Evolutionary conservation across 1,284 basidiomycete species (phyloP).

Genomic region (Ustanciosporium gigantosporum): DNA sequence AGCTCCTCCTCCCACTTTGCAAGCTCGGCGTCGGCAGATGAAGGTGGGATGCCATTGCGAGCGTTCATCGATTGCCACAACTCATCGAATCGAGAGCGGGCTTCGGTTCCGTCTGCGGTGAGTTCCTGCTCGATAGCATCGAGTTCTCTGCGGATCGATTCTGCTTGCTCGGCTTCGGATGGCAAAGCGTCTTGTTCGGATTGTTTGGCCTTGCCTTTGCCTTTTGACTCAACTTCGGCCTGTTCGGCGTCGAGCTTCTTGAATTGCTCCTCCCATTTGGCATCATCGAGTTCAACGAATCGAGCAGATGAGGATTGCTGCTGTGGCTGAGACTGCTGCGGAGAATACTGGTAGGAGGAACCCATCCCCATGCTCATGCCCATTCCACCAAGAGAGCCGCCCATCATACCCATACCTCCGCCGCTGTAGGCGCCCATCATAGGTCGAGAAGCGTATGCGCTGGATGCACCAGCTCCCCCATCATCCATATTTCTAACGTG

Average conservation of each 20-base stretch:
- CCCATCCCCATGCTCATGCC: constrained; percentile 33
- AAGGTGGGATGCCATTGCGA: constrained; percentile 29
- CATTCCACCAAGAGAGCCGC: constrained; percentile 10
- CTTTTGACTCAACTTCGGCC: constrained; percentile 44
- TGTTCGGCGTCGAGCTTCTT: constrained; percentile 51
- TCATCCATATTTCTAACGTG: too few species aligned
- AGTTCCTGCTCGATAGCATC: constrained; percentile 53
- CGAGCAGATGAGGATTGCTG: constrained; percentile 11
- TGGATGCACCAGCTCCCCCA: neutral
- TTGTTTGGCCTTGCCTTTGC: constrained; percentile 48
- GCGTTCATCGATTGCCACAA: constrained; percentile 58
- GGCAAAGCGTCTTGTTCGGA: constrained; percentile 23
- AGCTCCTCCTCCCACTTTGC: constrained; percentile 72
- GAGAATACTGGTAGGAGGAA: constrained; percentile 3
- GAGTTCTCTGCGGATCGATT: constrained; percentile 44
- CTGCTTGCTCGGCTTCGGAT: constrained; percentile 52
- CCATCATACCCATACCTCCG: constrained; percentile 32
- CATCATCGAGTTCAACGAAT: constrained; percentile 54
- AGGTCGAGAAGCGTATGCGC: constrained; percentile 29
- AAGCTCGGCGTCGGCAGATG: constrained; percentile 61
- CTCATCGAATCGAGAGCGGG: constrained; percentile 54
- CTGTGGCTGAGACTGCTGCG: constrained; percentile 17
- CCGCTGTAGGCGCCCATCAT: constrained; percentile 31
- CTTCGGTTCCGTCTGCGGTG: constrained; percentile 39
- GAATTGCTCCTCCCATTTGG: constrained; percentile 57